Evolutionary conservation across 2,329 filamentous ascomycete genomes (phyloP).

Genomic region (Diaporthe longicolla): DNA sequence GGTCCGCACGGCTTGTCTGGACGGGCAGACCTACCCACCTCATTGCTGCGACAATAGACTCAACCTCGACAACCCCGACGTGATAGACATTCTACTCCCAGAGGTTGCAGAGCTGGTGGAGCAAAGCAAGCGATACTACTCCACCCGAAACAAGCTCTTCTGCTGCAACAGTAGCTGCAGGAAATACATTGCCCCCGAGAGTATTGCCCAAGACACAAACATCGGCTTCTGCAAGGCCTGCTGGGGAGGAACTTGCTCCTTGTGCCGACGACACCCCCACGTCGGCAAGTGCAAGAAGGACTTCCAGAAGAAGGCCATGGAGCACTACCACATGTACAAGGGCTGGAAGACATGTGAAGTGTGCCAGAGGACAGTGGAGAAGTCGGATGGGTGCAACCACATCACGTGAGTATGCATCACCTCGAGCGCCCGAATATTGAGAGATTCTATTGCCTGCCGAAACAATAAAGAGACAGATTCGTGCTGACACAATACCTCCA

Average conservation of each 20-base stretch:
- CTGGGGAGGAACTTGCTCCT: conserved; percentile 17
- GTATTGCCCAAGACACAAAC: neutral
- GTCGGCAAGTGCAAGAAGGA: neutral
- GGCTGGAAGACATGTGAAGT: neutral
- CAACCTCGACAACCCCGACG: neutral
- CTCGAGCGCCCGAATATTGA: neutral
- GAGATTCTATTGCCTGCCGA: neutral
- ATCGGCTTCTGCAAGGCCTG: conserved; percentile 4
- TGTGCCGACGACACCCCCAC: neutral
- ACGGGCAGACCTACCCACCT: neutral
- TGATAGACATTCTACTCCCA: neutral
- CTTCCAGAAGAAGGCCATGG: neutral
- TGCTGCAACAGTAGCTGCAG: neutral
- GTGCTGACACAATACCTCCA: neutral
- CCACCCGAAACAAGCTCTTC: neutral
- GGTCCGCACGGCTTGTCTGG: neutral
- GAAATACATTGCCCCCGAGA: neutral
- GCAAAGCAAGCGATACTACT: neutral
- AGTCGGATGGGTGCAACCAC: neutral
- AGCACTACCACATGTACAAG: neutral
- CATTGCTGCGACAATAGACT: neutral
- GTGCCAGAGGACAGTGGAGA: neutral
- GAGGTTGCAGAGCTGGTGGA: neutral
- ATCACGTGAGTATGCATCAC: neutral
- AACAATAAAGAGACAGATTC: too few species aligned